Evolutionary conservation across 1,284 basidiomycete species (phyloP).

Genomic region (Apiotrichum akiyoshidainum): DNA sequence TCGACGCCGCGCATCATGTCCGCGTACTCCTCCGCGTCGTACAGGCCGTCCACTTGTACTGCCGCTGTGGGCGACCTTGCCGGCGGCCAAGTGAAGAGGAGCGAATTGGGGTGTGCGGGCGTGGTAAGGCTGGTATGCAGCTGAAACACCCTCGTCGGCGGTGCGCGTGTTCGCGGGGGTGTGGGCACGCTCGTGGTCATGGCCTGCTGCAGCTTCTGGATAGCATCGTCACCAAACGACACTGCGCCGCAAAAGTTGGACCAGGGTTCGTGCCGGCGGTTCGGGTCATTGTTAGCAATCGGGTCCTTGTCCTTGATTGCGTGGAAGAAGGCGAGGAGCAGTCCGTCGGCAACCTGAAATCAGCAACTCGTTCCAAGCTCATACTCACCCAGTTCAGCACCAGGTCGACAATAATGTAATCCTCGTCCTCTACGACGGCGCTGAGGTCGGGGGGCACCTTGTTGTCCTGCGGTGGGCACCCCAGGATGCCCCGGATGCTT

Average conservation of each 20-base stretch:
- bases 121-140: constrained; percentile 35
- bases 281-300: constrained; percentile 71
- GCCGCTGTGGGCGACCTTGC: constrained; percentile 29
- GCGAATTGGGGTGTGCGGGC: constrained; percentile 38
- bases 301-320: constrained; percentile 63
- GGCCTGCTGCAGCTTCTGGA: constrained; percentile 34
- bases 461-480: constrained; percentile 47
- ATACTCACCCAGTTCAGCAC: constrained; percentile 78
- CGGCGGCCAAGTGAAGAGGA: constrained; percentile 84
- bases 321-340: constrained; percentile 93
- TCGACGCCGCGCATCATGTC: constrained; percentile 75
- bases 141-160: constrained; percentile 49
- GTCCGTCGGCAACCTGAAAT: constrained; percentile 65
- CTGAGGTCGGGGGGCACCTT: constrained; percentile 57
- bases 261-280: constrained; percentile 72
- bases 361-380: neutral
- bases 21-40: constrained; percentile 76
- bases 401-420: constrained; percentile 86
- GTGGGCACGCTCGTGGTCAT: constrained; percentile 27
- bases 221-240: constrained; percentile 45
- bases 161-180: constrained; percentile 29
- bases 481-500: constrained; percentile 52
- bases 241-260: constrained; percentile 88
- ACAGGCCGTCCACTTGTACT: constrained; percentile 57
- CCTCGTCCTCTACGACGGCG: constrained; percentile 66